Conservation (phyloP, 257 asterid genomes). For the Marsdenia floribunda region DNA sequence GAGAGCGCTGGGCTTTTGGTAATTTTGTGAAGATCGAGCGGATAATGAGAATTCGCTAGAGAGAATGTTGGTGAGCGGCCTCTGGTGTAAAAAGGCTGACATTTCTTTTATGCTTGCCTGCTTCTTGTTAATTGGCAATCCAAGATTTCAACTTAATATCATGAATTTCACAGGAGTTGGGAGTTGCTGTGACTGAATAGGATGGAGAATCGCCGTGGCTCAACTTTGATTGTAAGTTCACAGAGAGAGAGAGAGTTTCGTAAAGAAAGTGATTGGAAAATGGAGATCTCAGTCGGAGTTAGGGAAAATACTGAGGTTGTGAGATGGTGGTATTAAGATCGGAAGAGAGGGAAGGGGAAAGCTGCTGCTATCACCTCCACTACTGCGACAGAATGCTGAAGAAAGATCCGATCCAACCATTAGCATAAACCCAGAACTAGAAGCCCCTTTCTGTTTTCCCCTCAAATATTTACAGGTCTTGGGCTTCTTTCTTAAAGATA, state of each 20-base stretch:
- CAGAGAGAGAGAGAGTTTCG: neutral
- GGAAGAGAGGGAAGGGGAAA: neutral
- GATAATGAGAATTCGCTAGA: slow-evolving; percentile 32
- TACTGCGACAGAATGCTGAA: no score
- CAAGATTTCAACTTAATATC: neutral
- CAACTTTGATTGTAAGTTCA: neutral
- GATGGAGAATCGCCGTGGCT: neutral
- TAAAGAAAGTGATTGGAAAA: neutral
- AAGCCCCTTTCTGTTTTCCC: no score
- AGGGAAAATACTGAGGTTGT: neutral
- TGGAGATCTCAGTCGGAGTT: neutral
- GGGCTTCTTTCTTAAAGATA: neutral
- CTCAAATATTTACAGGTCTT: neutral
- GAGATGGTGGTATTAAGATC: neutral
- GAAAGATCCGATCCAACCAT: neutral
- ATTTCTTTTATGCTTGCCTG: slow-evolving; percentile 12
- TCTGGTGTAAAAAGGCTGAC: slow-evolving; percentile 62
- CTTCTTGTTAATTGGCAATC: neutral
- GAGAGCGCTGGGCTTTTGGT: slow-evolving; percentile 50
- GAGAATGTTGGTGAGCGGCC: slow-evolving; percentile 46
- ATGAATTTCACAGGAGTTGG: neutral
- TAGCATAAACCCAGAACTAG: neutral
- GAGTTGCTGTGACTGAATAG: neutral
- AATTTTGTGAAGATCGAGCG: slow-evolving; percentile 57
- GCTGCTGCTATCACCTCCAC: neutral